phyloP scores from a whole-genome alignment of 345 rosid genomes.

The Citrus mangshanensis region DNA sequence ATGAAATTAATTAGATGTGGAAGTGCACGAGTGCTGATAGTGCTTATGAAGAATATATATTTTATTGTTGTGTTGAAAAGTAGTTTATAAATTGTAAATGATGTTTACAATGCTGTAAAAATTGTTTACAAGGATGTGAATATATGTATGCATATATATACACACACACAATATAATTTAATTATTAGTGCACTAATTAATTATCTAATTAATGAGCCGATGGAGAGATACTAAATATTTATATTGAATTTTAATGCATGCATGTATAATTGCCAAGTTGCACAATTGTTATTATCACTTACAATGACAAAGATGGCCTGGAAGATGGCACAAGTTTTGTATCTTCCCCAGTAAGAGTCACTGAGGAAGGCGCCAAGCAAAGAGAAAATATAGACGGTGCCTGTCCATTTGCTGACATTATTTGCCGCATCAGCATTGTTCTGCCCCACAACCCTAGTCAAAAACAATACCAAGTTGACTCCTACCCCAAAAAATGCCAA shows the following conservation, averaged over 20 bases:
- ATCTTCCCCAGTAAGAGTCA: constrained; percentile 97
- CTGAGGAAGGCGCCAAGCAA: constrained; percentile 95
- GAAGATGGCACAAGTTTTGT: constrained; percentile 88
- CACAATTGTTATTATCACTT: constrained; percentile 17
- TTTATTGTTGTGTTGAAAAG: too few species aligned
- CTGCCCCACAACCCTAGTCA: constrained; percentile 86
- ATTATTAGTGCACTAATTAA: not conserved
- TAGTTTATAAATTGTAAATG: not conserved
- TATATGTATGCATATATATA: not conserved
- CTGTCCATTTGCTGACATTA: constrained; percentile 97
- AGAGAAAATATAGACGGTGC: constrained; percentile 94
- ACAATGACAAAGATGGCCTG: constrained; percentile 85
- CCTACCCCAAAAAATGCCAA: constrained; percentile 95
- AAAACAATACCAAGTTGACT: constrained; percentile 82
- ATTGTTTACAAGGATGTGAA: not conserved
- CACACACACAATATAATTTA: not conserved
- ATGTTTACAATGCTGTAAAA: not conserved
- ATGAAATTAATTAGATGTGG: not conserved
- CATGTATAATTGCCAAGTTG: not conserved
- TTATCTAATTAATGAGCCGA: not conserved
- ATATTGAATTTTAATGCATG: too few species aligned
- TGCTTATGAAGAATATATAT: too few species aligned
- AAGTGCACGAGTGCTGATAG: not conserved
- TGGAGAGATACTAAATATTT: not conserved
- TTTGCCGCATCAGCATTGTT: constrained; percentile 93